A percentile compares a stretch with the other conserved stretches of the same genome.
These are phyloP conservation scores for Zarea fungicola DNA, from an alignment of 2,329 filamentous ascomycete species.

Conservation along the genomic window DNA sequence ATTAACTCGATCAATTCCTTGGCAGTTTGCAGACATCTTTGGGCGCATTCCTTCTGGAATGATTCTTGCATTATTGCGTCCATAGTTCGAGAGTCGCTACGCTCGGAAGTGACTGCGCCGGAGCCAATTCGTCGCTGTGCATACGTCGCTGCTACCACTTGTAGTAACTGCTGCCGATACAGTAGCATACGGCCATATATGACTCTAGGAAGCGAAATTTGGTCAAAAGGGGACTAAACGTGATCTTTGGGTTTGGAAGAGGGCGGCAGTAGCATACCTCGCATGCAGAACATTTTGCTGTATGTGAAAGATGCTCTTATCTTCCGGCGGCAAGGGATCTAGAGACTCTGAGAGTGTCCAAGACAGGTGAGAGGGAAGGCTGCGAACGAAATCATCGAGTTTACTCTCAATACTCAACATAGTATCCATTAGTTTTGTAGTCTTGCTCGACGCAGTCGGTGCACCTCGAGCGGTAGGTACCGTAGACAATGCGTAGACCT, in stretches of 20 bases:
- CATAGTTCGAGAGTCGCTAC: background rate
- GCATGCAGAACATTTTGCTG: slow-evolving; percentile 12
- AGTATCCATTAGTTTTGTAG: background rate
- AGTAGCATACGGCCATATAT: background rate
- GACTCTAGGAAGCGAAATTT: background rate
- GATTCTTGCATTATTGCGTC: background rate
- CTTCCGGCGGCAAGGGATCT: background rate
- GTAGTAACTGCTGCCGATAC: background rate
- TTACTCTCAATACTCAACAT: background rate
- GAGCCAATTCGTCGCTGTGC: background rate
- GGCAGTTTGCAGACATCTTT: background rate
- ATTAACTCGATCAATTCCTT: background rate
- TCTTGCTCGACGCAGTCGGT: background rate
- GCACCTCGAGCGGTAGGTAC: background rate
- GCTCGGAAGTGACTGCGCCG: background rate
- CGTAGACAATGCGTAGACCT: background rate
- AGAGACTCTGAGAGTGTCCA: background rate
- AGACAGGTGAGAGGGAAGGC: background rate
- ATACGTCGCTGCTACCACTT: background rate
- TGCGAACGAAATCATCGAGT: background rate
- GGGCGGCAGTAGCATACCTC: too few species aligned
- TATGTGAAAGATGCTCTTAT: background rate
- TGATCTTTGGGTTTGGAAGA: too few species aligned
- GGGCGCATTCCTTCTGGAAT: background rate
- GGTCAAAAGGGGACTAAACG: background rate